These are phyloP conservation scores for Solanum medicagineum DNA, from an alignment of 257 asterid genomes.

Conservation along the genomic window DNA sequence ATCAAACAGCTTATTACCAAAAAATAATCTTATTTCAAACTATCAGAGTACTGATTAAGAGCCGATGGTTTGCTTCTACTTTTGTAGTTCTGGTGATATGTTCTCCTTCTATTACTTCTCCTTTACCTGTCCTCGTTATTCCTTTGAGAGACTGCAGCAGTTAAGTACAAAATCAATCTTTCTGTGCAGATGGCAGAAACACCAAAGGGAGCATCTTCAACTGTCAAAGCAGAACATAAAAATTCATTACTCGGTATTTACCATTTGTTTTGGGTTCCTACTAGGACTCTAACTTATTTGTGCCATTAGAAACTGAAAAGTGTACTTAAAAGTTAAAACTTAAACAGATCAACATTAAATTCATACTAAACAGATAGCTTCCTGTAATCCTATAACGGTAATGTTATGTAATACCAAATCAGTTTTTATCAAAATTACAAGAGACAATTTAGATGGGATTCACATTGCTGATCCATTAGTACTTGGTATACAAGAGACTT, in stretches of 20 bases:
- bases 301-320: background rate
- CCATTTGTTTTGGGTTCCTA: background rate
- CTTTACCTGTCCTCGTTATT: background rate
- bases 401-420: background rate
- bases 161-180: background rate
- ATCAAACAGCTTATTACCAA: background rate
- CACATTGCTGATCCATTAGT: background rate
- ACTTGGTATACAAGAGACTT: background rate
- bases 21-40: background rate
- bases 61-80: background rate
- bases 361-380: background rate
- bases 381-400: background rate
- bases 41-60: background rate
- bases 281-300: background rate
- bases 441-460: background rate
- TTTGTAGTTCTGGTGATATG: background rate
- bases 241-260: constrained; percentile 43
- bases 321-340: background rate
- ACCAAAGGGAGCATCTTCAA: constrained; percentile 32
- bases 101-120: background rate
- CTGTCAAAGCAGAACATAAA: constrained; percentile 34
- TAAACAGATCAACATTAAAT: background rate
- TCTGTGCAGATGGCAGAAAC: constrained; percentile 45
- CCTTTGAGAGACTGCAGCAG: background rate
- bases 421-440: background rate